Evolutionary conservation across 2,329 filamentous ascomycete species (phyloP), one percentile per base, ranked within the genome.

Genomic region (Pseudohalonectria lignicola): DNA sequence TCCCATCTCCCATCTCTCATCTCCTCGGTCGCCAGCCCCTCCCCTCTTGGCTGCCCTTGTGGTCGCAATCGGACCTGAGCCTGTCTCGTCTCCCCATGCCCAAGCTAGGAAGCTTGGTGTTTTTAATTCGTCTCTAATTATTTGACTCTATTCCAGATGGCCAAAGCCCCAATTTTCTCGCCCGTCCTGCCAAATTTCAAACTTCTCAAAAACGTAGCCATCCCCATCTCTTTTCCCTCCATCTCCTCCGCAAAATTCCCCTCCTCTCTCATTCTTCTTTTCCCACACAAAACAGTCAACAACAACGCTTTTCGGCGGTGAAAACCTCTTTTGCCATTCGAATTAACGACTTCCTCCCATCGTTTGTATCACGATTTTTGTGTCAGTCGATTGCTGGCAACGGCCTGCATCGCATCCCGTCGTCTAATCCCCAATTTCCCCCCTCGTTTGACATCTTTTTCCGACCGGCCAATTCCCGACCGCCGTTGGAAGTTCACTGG

Each of bases 181-280:
- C 42, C 42, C 40, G 33, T 44, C 39, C 20, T 43, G 39, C 15
- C 40, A 34, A 31, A 36, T 28, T 41, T 31, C 29, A 59, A 61
- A 61, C 56, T 55, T 55, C 53, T 54, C 61, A 64, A 68, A 66
- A 66, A 61, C 57, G 63, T 63, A 67, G 61, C 62, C 63, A 68
- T 71, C 66, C 63, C 66, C 63, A 61, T 54, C 43, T 45, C 43
- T 43, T 52, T 51, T 49, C 45, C 45, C 44, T 51, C 46, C 50
- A 45, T 47, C 38, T 42, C 45, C 43, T 40, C 48, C 52, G 50
- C 54, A 49, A 49, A 50, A 51, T 50, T 49, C 49, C 49, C 55
- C 40, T 45, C 47, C 51, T 45, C 49, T 50, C 48, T 47, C 52
- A 52, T 37, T 31, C 26, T 37, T 48, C 52, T 49, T 53, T 55